These are phyloP conservation scores for Auxenochlorella pyrenoidosa DNA, from an alignment of 139 green algal genomes.

Conservation along the genomic window DNA sequence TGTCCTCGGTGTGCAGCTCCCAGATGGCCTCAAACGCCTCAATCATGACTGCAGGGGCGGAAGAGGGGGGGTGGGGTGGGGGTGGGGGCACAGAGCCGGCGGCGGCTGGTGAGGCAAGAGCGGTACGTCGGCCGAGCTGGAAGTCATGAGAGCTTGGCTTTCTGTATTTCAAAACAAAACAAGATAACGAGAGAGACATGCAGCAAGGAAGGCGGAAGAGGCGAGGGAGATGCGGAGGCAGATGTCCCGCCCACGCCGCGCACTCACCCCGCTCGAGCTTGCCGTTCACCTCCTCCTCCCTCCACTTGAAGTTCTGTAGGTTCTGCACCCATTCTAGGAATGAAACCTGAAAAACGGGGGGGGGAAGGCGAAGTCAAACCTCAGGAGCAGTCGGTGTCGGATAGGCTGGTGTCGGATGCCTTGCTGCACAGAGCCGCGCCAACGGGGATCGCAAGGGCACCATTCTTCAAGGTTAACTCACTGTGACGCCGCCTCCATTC, in stretches of 20 bases:
- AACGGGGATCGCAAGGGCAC: too few relatives aligned
- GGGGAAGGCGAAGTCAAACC: too few relatives aligned
- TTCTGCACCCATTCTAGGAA: slow-evolving; percentile 92
- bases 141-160: too few relatives aligned
- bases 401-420: too few relatives aligned
- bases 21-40: slow-evolving; percentile 75
- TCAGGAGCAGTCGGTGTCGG: too few relatives aligned
- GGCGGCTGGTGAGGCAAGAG: too few relatives aligned
- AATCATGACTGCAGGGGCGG: slow-evolving; percentile 69
- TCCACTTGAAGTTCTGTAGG: slow-evolving; percentile 72
- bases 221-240: background rate
- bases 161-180: too few relatives aligned
- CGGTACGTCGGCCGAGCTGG: too few relatives aligned
- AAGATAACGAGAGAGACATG: too few relatives aligned
- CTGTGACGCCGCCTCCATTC: slow-evolving; percentile 70
- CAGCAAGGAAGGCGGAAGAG: background rate
- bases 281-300: slow-evolving; percentile 76
- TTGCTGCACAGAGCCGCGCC: too few relatives aligned
- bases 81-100: too few relatives aligned
- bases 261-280: slow-evolving; percentile 48
- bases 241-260: background rate
- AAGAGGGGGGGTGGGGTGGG: background rate
- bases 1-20: slow-evolving; percentile 60
- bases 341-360: background rate
- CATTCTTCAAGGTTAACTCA: too few relatives aligned